Percentiles rank a stretch among this genome's conserved stretches.
Evolutionary conservation across 305 asterid species (phyloP).

Genomic region (Fraxinus ornus): DNA sequence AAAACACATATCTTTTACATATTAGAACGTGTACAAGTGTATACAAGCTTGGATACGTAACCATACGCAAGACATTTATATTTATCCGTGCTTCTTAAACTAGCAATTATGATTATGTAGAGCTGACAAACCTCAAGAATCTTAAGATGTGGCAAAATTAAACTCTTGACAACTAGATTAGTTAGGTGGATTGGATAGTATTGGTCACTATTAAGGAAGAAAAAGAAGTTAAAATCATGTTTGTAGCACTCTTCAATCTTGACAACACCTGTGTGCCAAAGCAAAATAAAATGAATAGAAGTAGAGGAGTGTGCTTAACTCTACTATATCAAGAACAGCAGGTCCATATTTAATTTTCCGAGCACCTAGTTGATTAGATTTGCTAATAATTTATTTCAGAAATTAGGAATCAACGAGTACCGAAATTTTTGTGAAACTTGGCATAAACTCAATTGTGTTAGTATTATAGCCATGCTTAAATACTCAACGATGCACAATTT

Average conservation of each 20-base stretch:
- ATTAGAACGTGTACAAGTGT: too few species aligned
- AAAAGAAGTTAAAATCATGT: neutral
- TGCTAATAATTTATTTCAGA: too few species aligned
- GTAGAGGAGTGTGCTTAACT: neutral
- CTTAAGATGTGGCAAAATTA: neutral
- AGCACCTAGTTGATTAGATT: neutral
- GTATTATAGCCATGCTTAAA: too few species aligned
- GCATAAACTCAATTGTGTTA: neutral
- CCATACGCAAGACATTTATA: too few species aligned
- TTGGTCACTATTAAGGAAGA: neutral
- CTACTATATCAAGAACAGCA: neutral
- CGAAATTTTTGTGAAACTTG: neutral
- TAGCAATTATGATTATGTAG: neutral
- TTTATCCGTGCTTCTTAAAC: too few species aligned
- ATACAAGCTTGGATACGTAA: too few species aligned
- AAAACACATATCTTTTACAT: too few species aligned
- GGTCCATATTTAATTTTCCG: neutral
- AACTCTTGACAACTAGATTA: neutral
- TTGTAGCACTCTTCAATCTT: neutral
- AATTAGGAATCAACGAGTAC: neutral
- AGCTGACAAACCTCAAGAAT: neutral
- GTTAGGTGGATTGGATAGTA: neutral
- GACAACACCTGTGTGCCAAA: neutral
- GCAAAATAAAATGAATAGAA: neutral
- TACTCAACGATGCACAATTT: too few species aligned